Conservation (phyloP, 352 stramenopile genomes). For the Globisporangium nagaii region DNA sequence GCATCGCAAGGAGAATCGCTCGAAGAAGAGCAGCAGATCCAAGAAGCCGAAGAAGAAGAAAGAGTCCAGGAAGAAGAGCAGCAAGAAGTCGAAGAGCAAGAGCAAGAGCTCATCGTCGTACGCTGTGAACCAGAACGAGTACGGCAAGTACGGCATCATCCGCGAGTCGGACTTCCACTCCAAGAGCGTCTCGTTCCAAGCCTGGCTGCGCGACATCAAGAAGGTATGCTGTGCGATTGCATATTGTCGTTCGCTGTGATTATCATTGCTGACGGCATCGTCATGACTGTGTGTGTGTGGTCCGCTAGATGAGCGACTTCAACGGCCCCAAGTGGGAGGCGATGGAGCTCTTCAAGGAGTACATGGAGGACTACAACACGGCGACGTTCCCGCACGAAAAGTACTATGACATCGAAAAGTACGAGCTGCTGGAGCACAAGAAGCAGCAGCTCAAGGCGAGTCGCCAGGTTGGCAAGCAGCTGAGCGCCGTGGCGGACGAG, state of each 20-base stretch:
- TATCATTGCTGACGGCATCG: background rate
- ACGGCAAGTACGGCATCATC: constrained; percentile 97
- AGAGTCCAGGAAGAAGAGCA: constrained; percentile 17
- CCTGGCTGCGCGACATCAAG: constrained; percentile 94
- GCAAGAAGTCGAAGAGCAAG: constrained; percentile 9
- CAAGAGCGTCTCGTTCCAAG: constrained; percentile 92
- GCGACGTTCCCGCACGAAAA: constrained; percentile 95
- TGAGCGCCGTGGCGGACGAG: constrained; percentile 40
- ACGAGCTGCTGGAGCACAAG: constrained; percentile 94
- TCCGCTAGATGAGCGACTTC: constrained; percentile 57
- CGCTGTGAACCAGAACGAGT: constrained; percentile 88
- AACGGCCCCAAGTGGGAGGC: constrained; percentile 84
- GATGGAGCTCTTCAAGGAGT: constrained; percentile 89
- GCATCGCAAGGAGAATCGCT: constrained; percentile 16
- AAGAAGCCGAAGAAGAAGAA: constrained; percentile 17
- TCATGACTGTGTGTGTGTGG: background rate
- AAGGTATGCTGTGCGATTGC: constrained; percentile 37
- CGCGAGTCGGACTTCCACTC: constrained; percentile 88
- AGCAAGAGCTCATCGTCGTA: constrained; percentile 29
- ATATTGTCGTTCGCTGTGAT: background rate
- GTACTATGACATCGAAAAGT: constrained; percentile 98
- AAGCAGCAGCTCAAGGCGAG: constrained; percentile 61
- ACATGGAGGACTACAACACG: constrained; percentile 98
- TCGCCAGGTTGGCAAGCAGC: constrained; percentile 20
- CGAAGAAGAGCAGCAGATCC: constrained; percentile 19